Percentiles rank a stretch among this genome's conserved stretches.
Conservation (phyloP, 2,329 filamentous ascomycete species). For the Clarireedia sp. region DNA sequence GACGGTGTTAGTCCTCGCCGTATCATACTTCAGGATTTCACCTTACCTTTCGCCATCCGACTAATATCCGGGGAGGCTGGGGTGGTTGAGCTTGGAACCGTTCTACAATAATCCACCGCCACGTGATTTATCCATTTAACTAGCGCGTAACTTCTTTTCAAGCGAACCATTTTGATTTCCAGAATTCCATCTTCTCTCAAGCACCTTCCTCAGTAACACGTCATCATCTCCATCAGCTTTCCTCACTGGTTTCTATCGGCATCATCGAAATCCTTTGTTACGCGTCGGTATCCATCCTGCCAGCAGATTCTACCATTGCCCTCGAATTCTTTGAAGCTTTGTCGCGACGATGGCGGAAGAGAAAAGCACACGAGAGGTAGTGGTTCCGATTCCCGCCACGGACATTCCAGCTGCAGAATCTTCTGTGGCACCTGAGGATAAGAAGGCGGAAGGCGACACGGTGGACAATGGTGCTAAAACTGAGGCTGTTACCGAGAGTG, state of each 20-base stretch:
- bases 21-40: conserved; percentile 2
- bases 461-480: conserved; percentile 12
- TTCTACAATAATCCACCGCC: conserved; percentile 10
- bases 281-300: conserved; percentile 16
- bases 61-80: conserved; percentile 10
- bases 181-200: conserved; percentile 11
- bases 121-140: conserved; percentile 6
- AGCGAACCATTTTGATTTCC: conserved; percentile 14
- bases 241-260: conserved; percentile 10
- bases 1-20: not conserved
- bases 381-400: conserved; percentile 11
- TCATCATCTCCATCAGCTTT: conserved; percentile 17
- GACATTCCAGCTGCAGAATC: conserved; percentile 13
- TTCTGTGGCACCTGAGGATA: conserved; percentile 12
- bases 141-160: conserved; percentile 12
- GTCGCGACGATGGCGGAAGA: conserved; percentile 27
- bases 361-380: conserved; percentile 17
- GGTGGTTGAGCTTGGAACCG: conserved; percentile 5
- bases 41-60: conserved; percentile 2
- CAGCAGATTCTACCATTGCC: conserved; percentile 8
- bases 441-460: conserved; percentile 17
- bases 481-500: conserved; percentile 14
- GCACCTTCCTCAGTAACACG: conserved; percentile 13
- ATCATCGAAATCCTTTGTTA: conserved; percentile 12
- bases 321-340: conserved; percentile 10